Percentiles rank a stretch among this genome's conserved stretches.
These are phyloP conservation scores for Trichoderma asperelloides DNA, from an alignment of 495 filamentous ascomycete genomes.

Conservation along the genomic window DNA sequence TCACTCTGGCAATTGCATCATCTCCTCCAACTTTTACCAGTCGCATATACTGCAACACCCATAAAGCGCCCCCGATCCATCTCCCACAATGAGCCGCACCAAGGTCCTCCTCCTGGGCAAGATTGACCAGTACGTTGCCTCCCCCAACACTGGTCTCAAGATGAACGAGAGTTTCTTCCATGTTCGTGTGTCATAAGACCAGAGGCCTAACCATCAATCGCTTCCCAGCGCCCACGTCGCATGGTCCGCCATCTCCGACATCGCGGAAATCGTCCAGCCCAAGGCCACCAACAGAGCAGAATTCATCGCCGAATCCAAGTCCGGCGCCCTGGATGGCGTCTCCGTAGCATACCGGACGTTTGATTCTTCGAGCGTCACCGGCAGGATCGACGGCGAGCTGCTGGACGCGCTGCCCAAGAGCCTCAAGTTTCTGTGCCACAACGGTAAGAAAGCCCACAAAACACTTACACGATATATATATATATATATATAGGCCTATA, in stretches of 20 bases:
- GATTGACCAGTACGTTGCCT: slow-evolving; percentile 23
- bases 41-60: neutral
- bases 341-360: slow-evolving; percentile 73
- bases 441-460: slow-evolving; percentile 42
- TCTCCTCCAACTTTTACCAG: neutral
- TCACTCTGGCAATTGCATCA: slow-evolving; percentile 4
- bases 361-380: slow-evolving; percentile 55
- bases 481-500: neutral
- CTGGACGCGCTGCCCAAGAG: slow-evolving; percentile 54
- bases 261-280: slow-evolving; percentile 24
- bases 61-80: neutral
- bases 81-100: slow-evolving; percentile 12
- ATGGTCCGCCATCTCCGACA: slow-evolving; percentile 18
- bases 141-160: too few species aligned
- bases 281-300: slow-evolving; percentile 22
- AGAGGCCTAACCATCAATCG: neutral
- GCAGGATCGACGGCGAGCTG: slow-evolving; percentile 57
- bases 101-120: slow-evolving; percentile 25
- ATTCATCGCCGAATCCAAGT: slow-evolving; percentile 65
- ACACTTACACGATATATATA: too few species aligned
- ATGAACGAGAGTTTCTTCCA: too few species aligned
- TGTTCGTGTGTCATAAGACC: too few species aligned
- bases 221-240: slow-evolving; percentile 19
- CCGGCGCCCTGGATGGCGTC: slow-evolving; percentile 59
- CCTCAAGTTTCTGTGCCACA: slow-evolving; percentile 74